phyloP scores from a whole-genome alignment of 495 filamentous ascomycete genomes.

The Penicillium psychrofluorescens region DNA sequence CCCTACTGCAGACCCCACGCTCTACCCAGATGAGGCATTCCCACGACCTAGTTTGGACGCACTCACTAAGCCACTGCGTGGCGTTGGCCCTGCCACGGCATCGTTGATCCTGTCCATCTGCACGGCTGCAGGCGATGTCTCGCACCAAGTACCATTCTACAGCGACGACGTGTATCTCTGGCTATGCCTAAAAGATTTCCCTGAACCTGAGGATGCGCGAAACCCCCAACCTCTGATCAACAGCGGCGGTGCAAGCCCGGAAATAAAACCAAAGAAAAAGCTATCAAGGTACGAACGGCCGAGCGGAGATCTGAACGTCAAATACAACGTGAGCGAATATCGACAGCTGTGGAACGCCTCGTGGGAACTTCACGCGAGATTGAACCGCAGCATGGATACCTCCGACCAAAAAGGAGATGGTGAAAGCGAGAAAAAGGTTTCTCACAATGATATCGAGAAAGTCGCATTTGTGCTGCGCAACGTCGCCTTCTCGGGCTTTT shows the following conservation, averaged over 20 bases:
- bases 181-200: constrained; percentile 37
- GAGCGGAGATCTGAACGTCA: constrained; percentile 44
- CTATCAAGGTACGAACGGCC: constrained; percentile 17
- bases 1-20: constrained; percentile 5
- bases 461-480: constrained; percentile 54
- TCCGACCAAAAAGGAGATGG: background rate
- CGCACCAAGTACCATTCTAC: constrained; percentile 59
- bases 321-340: constrained; percentile 64
- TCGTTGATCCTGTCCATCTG: constrained; percentile 60
- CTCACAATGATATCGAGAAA: constrained; percentile 56
- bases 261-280: constrained; percentile 27
- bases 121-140: constrained; percentile 21
- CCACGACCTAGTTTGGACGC: constrained; percentile 35
- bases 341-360: constrained; percentile 40
- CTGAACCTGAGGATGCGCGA: background rate
- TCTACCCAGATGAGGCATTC: constrained; percentile 19
- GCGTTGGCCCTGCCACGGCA: constrained; percentile 68
- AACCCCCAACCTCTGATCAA: background rate
- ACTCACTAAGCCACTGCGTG: constrained; percentile 47
- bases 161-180: constrained; percentile 70
- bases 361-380: constrained; percentile 32
- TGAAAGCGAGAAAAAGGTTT: constrained; percentile 25
- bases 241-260: background rate
- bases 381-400: constrained; percentile 17
- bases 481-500: constrained; percentile 22